These are phyloP conservation scores for Candida buenavistaensis DNA, from an alignment of 1,139 yeast species.

Conservation along the genomic window DNA sequence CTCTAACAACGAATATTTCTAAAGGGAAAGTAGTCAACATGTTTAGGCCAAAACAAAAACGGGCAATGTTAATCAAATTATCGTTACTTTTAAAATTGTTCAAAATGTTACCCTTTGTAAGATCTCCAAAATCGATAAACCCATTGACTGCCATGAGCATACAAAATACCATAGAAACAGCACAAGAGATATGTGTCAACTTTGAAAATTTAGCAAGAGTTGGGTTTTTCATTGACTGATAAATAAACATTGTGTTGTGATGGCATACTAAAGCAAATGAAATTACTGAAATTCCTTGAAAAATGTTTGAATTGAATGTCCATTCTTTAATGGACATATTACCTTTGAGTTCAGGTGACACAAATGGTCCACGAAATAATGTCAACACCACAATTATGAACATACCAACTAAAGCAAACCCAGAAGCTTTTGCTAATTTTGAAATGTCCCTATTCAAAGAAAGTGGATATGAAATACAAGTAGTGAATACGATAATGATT, in stretches of 20 bases:
- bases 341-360: constrained; percentile 49
- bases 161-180: constrained; percentile 79
- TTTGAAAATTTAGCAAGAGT: constrained; percentile 71
- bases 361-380: constrained; percentile 68
- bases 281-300: constrained; percentile 88
- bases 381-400: constrained; percentile 72
- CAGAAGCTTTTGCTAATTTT: constrained; percentile 84
- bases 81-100: constrained; percentile 84
- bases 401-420: constrained; percentile 86
- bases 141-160: constrained; percentile 81
- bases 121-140: constrained; percentile 68
- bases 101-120: constrained; percentile 81
- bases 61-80: constrained; percentile 72
- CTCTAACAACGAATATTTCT: constrained; percentile 87
- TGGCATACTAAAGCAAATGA: constrained; percentile 95
- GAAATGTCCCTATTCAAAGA: constrained; percentile 81
- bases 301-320: constrained; percentile 63
- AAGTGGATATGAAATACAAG: constrained; percentile 77
- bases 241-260: constrained; percentile 87
- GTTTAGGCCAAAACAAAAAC: constrained; percentile 89
- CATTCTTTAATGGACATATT: constrained; percentile 45
- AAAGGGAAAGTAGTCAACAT: constrained; percentile 93
- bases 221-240: constrained; percentile 76
- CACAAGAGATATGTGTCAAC: constrained; percentile 82
- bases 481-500: constrained; percentile 67